Evolutionary conservation across 305 asterid species (phyloP), one percentile per base, ranked within the genome.

Genomic region (Caryopteris hybrid): DNA sequence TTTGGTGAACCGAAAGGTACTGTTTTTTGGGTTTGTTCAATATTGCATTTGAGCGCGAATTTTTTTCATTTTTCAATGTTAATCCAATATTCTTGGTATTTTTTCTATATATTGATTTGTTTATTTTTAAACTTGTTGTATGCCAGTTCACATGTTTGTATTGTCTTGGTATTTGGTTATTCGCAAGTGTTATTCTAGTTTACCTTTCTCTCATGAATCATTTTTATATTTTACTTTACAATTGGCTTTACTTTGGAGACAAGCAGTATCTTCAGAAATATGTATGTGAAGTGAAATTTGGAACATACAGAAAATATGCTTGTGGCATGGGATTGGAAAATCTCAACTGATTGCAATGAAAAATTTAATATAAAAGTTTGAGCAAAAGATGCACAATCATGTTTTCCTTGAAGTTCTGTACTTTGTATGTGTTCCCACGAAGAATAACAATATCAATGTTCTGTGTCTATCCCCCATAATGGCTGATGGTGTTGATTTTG

Each of bases 1-100:
- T 22, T 68, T 91, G 73, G 63, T 80, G 18, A 94, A 94, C 73
- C 72, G 90, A 48, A 79, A 94, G 96, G 99, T 94, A 68, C 3
- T 38, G 10, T 52, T 22, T 22, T 33, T 10, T 33, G 6, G 11
- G 41, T 39, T 65, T 45, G 51, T 17, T 47, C 61, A 36, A 33
- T 39, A 41, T 64, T n/a, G n/a, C 8, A 47, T 11, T 23, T 25
- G 18, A 39, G 34, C 73, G 34, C n/a, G 20, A 41, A 41, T 53
- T 13, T 53, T 31, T 53, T 57, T 53, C 16, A 6, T 60, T 55
- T 56, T 38, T 22, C 11, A 1, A 4, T 27, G 20, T 5, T 6
- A 23, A 16, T 64, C 36, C 51, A 39, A 4, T 17, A 50, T 36
- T 51, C 1, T 47, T 62, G 16, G 46, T 46, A 38, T 4, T 58